Conservation (phyloP, 257 asterid species). For the Eucommia ulmoides region DNA sequence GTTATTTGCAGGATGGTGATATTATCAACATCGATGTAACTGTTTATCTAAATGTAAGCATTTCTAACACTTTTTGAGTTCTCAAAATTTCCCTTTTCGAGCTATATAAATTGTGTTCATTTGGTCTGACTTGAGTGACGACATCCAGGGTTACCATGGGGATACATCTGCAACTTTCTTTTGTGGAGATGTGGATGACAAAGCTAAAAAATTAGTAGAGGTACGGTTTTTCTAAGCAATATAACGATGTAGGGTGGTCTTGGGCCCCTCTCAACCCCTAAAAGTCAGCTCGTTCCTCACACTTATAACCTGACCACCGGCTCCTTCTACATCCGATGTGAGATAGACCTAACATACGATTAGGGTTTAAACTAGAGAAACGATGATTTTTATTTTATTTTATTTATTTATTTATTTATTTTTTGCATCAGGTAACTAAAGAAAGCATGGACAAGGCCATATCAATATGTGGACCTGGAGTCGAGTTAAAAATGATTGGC, state of each 20-base stretch:
- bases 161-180: constrained; percentile 91
- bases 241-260: neutral
- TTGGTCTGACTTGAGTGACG: too few species aligned
- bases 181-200: constrained; percentile 75
- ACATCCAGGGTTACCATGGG: constrained; percentile 87
- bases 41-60: constrained; percentile 86
- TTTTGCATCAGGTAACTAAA: constrained; percentile 57
- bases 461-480: constrained; percentile 85
- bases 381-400: too few species aligned
- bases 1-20: constrained; percentile 83
- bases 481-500: constrained; percentile 75
- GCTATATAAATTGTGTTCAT: too few species aligned
- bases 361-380: too few species aligned
- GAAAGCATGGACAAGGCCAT: constrained; percentile 81
- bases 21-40: constrained; percentile 94
- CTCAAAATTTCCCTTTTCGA: too few species aligned
- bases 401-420: constrained; percentile 6
- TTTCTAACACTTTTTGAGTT: neutral
- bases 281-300: too few species aligned
- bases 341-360: too few species aligned
- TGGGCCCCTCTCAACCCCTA: neutral
- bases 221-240: constrained; percentile 27
- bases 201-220: constrained; percentile 76
- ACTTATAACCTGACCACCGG: too few species aligned
- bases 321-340: too few species aligned